Conservation (phyloP, 169 alveolate species). For the Plasmodium ovale region DNA sequence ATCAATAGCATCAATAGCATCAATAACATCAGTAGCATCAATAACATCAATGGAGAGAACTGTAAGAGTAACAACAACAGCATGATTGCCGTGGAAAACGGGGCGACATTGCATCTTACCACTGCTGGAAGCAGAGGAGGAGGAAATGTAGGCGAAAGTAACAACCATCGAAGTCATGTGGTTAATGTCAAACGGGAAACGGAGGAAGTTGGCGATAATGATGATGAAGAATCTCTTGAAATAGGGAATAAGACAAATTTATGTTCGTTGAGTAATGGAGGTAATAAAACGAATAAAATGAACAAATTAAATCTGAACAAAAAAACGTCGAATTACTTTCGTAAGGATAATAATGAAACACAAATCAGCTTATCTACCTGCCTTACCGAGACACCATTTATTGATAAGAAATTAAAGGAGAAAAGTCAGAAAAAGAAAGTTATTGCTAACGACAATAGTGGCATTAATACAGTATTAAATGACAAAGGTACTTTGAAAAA, state of each 20-base stretch:
- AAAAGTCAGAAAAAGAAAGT: conserved; percentile 18
- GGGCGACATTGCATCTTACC: neutral
- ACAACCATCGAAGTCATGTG: neutral
- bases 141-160: neutral
- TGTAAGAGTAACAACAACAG: too few species aligned
- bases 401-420: conserved; percentile 35
- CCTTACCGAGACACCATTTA: conserved; percentile 28
- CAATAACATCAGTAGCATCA: neutral
- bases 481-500: conserved; percentile 16
- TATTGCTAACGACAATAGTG: conserved; percentile 11
- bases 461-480: neutral
- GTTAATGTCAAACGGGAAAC: conserved; percentile 9
- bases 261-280: conserved; percentile 35
- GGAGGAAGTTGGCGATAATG: conserved; percentile 6
- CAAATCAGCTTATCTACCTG: conserved; percentile 44
- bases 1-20: neutral
- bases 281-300: conserved; percentile 25
- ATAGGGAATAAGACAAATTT: conserved; percentile 10
- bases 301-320: conserved; percentile 39
- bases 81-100: conserved; percentile 28
- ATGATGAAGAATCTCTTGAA: neutral
- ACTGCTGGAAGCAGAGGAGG: neutral
- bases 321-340: conserved; percentile 39
- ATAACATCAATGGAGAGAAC: neutral
- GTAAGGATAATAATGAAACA: conserved; percentile 65